Evolutionary conservation across 1,139 yeast genomes (phyloP).

Genomic region (Hyphopichia burtonii): DNA sequence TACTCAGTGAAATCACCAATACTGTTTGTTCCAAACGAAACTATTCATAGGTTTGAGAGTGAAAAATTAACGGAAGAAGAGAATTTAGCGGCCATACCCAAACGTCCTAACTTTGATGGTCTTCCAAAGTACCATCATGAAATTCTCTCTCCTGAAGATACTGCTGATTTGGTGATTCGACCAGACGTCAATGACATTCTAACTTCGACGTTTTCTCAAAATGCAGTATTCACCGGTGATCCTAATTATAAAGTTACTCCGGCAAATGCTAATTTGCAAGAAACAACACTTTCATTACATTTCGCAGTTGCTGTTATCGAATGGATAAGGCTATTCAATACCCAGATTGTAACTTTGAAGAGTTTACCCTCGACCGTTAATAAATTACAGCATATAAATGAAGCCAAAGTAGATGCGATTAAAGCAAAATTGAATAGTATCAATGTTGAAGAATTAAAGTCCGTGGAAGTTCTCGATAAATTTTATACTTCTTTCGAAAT

Average conservation of each 20-base stretch:
- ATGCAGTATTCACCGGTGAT: conserved; percentile 32
- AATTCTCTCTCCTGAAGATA: conserved; percentile 34
- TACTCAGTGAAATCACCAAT: conserved; percentile 10
- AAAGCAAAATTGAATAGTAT: background rate
- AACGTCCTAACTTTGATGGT: conserved; percentile 18
- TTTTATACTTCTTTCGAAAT: conserved; percentile 19
- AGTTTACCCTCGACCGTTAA: conserved; percentile 11
- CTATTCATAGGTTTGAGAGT: conserved; percentile 28
- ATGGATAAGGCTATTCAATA: conserved; percentile 32
- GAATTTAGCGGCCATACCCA: conserved; percentile 35
- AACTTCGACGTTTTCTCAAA: conserved; percentile 2
- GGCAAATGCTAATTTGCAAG: conserved; percentile 12
- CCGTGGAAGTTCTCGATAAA: conserved; percentile 9
- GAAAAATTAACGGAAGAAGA: conserved; percentile 32
- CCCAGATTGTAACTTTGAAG: conserved; percentile 16
- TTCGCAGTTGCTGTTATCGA: conserved; percentile 27
- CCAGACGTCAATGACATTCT: conserved; percentile 26
- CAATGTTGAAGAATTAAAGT: conserved; percentile 4
- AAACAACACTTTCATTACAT: conserved; percentile 20
- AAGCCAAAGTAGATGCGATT: background rate
- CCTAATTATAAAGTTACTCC: conserved; percentile 19
- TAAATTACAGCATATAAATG: background rate
- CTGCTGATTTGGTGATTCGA: conserved; percentile 32
- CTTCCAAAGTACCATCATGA: conserved; percentile 25
- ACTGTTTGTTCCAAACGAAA: conserved; percentile 36